Evolutionary conservation across 108 stramenopile species (phyloP).

Genomic region (Conticribra guillardii): DNA sequence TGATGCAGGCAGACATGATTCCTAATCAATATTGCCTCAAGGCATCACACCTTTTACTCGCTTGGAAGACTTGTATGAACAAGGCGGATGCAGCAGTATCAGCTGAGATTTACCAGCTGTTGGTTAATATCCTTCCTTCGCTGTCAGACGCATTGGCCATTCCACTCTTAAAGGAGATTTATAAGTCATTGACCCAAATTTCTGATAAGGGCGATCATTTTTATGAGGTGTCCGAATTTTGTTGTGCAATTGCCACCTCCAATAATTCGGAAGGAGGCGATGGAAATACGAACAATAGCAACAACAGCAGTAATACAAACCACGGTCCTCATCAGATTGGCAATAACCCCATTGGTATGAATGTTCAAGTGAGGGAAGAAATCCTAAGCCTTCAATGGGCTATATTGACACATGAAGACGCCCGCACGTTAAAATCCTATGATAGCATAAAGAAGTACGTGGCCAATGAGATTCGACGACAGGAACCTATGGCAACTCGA

Average conservation of each 20-base stretch:
- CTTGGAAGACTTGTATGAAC: conserved; percentile 86
- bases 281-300: conserved; percentile 24
- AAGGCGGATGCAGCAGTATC: conserved; percentile 84
- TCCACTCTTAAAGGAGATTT: conserved; percentile 73
- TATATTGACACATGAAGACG: conserved; percentile 81
- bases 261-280: conserved; percentile 33
- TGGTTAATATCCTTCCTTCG: conserved; percentile 82
- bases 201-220: conserved; percentile 60
- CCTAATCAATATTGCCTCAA: conserved; percentile 72
- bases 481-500: conserved; percentile 42
- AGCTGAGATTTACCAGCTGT: conserved; percentile 77
- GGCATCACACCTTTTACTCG: conserved; percentile 73
- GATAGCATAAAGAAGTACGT: conserved; percentile 76
- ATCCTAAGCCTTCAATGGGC: conserved; percentile 84
- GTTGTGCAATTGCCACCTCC: conserved; percentile 61
- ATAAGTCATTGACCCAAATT: conserved; percentile 48
- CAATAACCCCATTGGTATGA: conserved; percentile 5
- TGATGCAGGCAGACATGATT: conserved; percentile 30
- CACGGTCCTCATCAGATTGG: not conserved
- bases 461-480: conserved; percentile 57
- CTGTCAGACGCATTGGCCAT: conserved; percentile 72
- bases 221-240: conserved; percentile 83
- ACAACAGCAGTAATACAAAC: conserved; percentile 9
- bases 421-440: conserved; percentile 70
- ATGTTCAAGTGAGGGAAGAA: conserved; percentile 56